phyloP scores from a whole-genome alignment of 2,329 filamentous ascomycete genomes.

The Xylariaceae sp. region DNA sequence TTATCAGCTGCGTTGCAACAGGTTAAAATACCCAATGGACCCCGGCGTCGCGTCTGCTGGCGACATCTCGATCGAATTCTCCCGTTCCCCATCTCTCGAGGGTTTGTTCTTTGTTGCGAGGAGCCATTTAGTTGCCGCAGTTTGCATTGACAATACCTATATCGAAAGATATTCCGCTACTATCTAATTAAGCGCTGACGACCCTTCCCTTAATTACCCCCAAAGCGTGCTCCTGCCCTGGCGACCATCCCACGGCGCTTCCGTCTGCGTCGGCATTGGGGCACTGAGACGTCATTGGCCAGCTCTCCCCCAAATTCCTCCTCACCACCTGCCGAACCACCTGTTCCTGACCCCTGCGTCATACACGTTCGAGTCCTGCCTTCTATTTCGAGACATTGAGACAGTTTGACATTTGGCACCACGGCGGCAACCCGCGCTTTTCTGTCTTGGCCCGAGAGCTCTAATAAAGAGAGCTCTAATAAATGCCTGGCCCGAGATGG shows the following conservation, averaged over 20 bases:
- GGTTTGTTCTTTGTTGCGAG: too few species aligned
- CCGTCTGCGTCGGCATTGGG: conserved; percentile 12
- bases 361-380: conserved; percentile 4
- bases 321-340: conserved; percentile 1
- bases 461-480: conserved; percentile 9
- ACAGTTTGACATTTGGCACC: conserved; percentile 5
- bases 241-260: conserved; percentile 22
- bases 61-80: too few species aligned
- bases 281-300: conserved; percentile 19
- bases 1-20: too few species aligned
- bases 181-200: conserved; percentile 19
- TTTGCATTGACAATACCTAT: conserved; percentile 1
- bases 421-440: conserved; percentile 8
- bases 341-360: conserved; percentile 12
- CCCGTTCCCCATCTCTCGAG: too few species aligned
- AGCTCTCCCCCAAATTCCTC: conserved; percentile 2
- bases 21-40: too few species aligned
- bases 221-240: conserved; percentile 6
- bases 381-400: conserved; percentile 12
- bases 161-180: conserved; percentile 13
- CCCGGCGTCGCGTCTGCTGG: too few species aligned
- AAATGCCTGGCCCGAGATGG: conserved; percentile 37
- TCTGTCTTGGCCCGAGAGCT: neutral
- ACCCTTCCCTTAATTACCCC: conserved; percentile 9
- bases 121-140: too few species aligned